These are phyloP conservation scores for Cladophialophora yegresii DNA, from an alignment of 2,329 filamentous ascomycete species.

Conservation along the genomic window DNA sequence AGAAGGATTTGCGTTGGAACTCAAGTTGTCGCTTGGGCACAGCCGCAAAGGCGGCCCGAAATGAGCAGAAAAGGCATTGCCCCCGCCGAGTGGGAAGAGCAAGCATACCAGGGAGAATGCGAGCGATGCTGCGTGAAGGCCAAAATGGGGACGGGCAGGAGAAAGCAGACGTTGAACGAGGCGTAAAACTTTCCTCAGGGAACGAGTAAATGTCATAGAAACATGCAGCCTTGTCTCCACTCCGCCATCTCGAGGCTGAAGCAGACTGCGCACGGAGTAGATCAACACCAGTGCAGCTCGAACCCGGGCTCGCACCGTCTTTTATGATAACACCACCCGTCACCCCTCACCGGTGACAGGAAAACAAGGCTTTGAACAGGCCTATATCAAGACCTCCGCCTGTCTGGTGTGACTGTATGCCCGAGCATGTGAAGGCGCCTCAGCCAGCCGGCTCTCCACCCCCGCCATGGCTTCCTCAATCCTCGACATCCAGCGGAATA, in stretches of 20 bases:
- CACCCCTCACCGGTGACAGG: neutral
- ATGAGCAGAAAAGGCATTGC: constrained; percentile 48
- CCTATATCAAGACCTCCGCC: neutral
- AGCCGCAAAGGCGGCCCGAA: constrained; percentile 35
- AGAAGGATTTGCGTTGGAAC: constrained; percentile 36
- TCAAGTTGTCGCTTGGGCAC: constrained; percentile 31
- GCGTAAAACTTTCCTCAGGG: neutral
- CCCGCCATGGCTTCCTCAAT: constrained; percentile 78
- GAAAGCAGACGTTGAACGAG: neutral
- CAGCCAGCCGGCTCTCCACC: constrained; percentile 4
- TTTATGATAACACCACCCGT: neutral
- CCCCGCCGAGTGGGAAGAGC: constrained; percentile 20
- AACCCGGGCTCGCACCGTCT: neutral
- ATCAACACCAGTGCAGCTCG: neutral
- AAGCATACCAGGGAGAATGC: constrained; percentile 22
- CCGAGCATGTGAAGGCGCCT: constrained; percentile 24
- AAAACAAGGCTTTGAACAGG: neutral
- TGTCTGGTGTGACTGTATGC: neutral
- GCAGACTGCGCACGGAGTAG: constrained; percentile 3
- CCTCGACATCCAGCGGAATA: constrained; percentile 73
- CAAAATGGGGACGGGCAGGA: neutral
- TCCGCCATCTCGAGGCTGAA: neutral
- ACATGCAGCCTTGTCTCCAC: neutral
- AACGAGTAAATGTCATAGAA: neutral
- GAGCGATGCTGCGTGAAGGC: neutral